These are phyloP conservation scores for Cryphonectria nitschkei DNA, from an alignment of 2,329 filamentous ascomycete genomes.

Conservation along the genomic window DNA sequence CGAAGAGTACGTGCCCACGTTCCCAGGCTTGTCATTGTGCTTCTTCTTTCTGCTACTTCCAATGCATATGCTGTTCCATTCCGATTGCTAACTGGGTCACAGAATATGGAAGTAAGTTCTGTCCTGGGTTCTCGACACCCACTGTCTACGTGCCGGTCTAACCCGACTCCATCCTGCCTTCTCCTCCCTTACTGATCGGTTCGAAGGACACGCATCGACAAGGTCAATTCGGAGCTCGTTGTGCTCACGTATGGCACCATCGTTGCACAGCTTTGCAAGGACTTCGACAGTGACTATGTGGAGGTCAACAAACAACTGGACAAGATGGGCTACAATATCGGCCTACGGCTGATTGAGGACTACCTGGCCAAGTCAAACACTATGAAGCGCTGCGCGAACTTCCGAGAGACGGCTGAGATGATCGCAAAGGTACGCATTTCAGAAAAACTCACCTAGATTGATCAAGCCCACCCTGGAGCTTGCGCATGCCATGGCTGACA, in stretches of 20 bases:
- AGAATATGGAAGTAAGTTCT: slow-evolving; percentile 88
- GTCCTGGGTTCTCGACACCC: not conserved
- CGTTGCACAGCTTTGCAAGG: slow-evolving; percentile 93
- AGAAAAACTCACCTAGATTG: not conserved
- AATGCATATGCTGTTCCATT: not conserved
- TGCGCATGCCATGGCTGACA: not conserved
- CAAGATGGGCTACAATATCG: slow-evolving; percentile 99
- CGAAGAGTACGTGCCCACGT: slow-evolving; percentile 57
- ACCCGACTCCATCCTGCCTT: slow-evolving; percentile 32
- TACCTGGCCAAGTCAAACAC: slow-evolving; percentile 95
- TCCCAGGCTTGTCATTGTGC: not conserved
- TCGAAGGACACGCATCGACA: slow-evolving; percentile 86
- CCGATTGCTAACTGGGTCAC: slow-evolving; percentile 33
- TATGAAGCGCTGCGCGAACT: slow-evolving; percentile 86
- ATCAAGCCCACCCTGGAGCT: slow-evolving; percentile 29
- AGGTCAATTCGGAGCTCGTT: slow-evolving; percentile 96
- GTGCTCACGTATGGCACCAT: slow-evolving; percentile 98
- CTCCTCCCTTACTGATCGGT: slow-evolving; percentile 30
- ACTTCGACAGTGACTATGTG: slow-evolving; percentile 90
- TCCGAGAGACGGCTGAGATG: slow-evolving; percentile 95
- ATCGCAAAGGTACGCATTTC: slow-evolving; percentile 74
- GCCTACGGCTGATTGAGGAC: slow-evolving; percentile 92
- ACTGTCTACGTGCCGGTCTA: not conserved
- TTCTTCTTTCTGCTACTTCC: not conserved
- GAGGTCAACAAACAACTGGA: slow-evolving; percentile 98